Base-by-base conservation (phyloP, 2,329 filamentous ascomycete genomes). In the Xylaria hypoxylon region DNA sequence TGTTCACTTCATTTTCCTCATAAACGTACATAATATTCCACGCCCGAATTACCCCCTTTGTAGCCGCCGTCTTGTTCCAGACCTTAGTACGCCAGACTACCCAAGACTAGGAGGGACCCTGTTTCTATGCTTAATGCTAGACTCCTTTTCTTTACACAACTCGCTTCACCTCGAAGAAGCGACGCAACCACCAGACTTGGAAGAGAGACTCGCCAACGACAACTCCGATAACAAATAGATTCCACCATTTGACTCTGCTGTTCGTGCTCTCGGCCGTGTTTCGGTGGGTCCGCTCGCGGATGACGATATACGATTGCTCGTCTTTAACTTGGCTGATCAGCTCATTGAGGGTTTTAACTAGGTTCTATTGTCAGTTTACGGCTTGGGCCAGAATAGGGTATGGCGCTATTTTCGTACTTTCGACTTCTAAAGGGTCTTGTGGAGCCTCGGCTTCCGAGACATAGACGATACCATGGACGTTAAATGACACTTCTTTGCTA, bases 201-300 rank as follows among this genome's bases (percentile, higher is more conserved):
- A 99, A 99, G 72, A 97, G 84, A 68, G 94, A 96, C 84, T 98
- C 93, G 75, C 92, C 94, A 72, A 96, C 86, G 70, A 99, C 87
- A 57, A 98, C 90, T 63, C 89, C 87, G 71, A 99, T 89, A 82
- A 99, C 94, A 81, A 98, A 98, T 75, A 98, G 87, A 81, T 96
- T 97, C 96, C 96, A 99, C 96, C 96, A 99, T 86, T 99, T 99
- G 79, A 99, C 96, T 72, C 96, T 88, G 74, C 89, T 88, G 81
- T 99, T 99, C 76, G 96, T 99, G 87, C 94, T 97, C 85, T 99
- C 96, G 71, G 96, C 96, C 10, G 96, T 99, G 84, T 99, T 99
- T 79, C 96, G 89, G 86, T 99, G 96, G 73, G 93, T 97, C 77
- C 96, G 89, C 84, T 99, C 96, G 74, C 96, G 92, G 65, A 98